These are phyloP conservation scores for Fragilaria crotonensis DNA, from an alignment of 108 stramenopile species.

Conservation along the genomic window DNA sequence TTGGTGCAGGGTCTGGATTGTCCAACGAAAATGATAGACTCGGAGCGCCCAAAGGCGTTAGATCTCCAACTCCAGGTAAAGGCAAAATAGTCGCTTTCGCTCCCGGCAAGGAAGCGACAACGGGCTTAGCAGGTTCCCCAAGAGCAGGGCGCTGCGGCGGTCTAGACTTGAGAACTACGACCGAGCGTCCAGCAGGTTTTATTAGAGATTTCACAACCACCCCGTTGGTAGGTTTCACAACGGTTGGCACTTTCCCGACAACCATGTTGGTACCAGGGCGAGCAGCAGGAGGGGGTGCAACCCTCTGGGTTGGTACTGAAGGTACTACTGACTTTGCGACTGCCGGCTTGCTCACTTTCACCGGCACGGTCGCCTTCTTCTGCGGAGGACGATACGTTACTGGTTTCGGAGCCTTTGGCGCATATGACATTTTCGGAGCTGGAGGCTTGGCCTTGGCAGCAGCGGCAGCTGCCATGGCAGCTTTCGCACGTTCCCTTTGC, in stretches of 20 bases:
- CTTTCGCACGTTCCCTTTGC: conserved; percentile 24
- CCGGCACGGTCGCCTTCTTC: no score
- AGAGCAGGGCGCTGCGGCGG: not conserved
- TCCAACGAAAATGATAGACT: no score
- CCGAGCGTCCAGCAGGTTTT: not conserved
- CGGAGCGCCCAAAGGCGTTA: no score
- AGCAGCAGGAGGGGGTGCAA: no score
- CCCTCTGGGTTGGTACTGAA: no score
- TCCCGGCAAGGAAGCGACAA: not conserved
- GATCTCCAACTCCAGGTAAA: not conserved
- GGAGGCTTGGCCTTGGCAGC: not conserved
- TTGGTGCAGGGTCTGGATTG: no score
- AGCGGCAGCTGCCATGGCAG: conserved; percentile 17
- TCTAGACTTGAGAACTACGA: not conserved
- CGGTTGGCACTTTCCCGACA: not conserved
- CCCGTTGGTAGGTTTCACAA: not conserved
- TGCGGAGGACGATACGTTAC: no score
- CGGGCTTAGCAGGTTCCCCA: not conserved
- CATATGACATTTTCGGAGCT: not conserved
- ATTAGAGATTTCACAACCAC: not conserved
- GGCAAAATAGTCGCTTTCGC: not conserved
- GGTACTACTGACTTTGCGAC: no score
- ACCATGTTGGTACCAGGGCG: no score
- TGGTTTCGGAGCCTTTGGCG: no score
- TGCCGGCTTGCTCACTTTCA: no score